Evolutionary conservation across 2,329 filamentous ascomycete genomes (phyloP).

Genomic region (Nemania bipapillata): DNA sequence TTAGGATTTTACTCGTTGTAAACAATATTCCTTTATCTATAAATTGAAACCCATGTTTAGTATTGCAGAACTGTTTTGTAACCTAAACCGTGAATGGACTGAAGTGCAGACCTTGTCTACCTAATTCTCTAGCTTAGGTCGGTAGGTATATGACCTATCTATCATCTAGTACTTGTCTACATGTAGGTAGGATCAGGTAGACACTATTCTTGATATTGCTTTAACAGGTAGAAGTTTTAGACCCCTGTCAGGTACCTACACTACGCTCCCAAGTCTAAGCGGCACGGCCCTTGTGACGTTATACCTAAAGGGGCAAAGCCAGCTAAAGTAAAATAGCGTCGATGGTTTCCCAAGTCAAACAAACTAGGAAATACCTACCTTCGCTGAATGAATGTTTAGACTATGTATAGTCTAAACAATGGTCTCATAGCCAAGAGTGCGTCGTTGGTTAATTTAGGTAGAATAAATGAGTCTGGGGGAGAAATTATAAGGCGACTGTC

Average conservation of each 20-base stretch:
- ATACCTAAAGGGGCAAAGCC: conserved; percentile 35
- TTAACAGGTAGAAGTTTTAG: conserved; percentile 40
- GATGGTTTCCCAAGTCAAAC: neutral
- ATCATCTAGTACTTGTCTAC: too few relatives aligned
- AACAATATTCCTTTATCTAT: neutral
- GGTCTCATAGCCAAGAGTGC: too few relatives aligned
- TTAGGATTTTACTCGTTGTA: neutral
- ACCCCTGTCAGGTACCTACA: conserved; percentile 42
- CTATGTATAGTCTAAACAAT: too few relatives aligned
- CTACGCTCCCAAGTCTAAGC: neutral
- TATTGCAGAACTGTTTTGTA: neutral
- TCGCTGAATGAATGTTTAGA: too few relatives aligned
- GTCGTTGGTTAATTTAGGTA: too few relatives aligned
- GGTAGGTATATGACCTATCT: too few relatives aligned
- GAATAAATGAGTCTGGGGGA: neutral
- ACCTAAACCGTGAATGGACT: too few relatives aligned
- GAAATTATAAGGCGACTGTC: neutral
- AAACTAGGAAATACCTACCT: neutral
- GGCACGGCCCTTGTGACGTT: conserved; percentile 2
- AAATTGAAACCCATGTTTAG: too few relatives aligned
- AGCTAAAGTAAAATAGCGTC: neutral
- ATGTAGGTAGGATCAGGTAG: too few relatives aligned
- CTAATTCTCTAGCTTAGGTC: too few relatives aligned
- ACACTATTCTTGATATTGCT: conserved; percentile 6
- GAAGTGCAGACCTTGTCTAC: too few relatives aligned